These are phyloP conservation scores for Chaetomium cochliodes DNA, from an alignment of 495 filamentous ascomycete species.

Conservation along the genomic window DNA sequence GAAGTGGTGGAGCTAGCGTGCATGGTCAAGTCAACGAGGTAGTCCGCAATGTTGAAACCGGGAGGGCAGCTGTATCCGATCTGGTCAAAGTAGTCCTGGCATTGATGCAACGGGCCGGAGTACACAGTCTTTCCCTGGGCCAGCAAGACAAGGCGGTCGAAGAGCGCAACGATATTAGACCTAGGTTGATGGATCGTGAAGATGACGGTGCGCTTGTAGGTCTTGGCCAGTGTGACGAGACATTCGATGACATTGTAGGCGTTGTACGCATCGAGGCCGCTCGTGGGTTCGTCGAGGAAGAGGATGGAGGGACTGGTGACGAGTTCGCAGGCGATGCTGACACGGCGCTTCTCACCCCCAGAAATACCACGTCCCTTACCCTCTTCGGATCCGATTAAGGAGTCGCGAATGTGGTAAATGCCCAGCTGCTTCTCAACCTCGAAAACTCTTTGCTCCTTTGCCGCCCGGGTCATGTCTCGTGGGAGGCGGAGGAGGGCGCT, in stretches of 20 bases:
- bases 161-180: conserved; percentile 99
- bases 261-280: conserved; percentile 92
- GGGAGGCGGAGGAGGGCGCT: conserved; percentile 89
- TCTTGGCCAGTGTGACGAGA: conserved; percentile 89
- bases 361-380: conserved; percentile 92
- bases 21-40: conserved; percentile 96
- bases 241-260: conserved; percentile 98
- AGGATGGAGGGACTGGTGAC: conserved; percentile 97
- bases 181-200: conserved; percentile 99
- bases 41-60: conserved; percentile 98
- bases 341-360: conserved; percentile 91
- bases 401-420: conserved; percentile 87
- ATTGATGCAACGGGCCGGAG: conserved; percentile 83
- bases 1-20: conserved; percentile 59
- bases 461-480: conserved; percentile 77
- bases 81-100: conserved; percentile 88
- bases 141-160: conserved; percentile 87
- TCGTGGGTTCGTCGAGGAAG: conserved; percentile 95
- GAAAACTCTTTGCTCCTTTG: conserved; percentile 84
- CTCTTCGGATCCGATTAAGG: conserved; percentile 96
- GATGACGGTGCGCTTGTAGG: conserved; percentile 91
- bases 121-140: conserved; percentile 89
- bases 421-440: conserved; percentile 96
- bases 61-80: conserved; percentile 90
- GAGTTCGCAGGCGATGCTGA: conserved; percentile 95